phyloP scores from a whole-genome alignment of 257 asterid genomes.

The Rehmannia glutinosa region DNA sequence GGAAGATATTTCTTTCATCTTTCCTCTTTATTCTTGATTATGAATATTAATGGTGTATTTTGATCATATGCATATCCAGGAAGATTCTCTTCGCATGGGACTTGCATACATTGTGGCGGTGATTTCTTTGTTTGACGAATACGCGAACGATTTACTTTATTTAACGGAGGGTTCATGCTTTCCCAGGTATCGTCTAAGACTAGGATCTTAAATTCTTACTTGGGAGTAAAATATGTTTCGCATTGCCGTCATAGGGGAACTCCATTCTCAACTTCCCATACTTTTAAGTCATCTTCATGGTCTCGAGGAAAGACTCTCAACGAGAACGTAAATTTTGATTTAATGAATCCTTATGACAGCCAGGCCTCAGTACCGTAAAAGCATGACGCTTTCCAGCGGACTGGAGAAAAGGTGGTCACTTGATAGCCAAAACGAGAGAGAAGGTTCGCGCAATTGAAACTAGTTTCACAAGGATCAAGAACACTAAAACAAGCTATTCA shows the following conservation, averaged over 20 bases:
- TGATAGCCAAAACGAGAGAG: constrained; percentile 40
- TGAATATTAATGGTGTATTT: no score
- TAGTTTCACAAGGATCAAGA: constrained; percentile 71
- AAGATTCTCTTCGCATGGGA: constrained; percentile 75
- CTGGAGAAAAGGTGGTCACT: constrained; percentile 35
- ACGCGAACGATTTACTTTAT: constrained; percentile 70
- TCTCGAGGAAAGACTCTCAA: background rate
- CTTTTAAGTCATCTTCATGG: background rate
- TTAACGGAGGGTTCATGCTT: constrained; percentile 85
- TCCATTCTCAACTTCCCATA: background rate
- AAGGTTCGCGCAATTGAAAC: constrained; percentile 44
- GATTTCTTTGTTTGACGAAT: constrained; percentile 75
- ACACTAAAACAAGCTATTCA: constrained; percentile 62
- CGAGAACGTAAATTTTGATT: constrained; percentile 26
- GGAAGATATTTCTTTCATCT: no score
- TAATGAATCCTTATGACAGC: constrained; percentile 49
- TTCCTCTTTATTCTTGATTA: no score
- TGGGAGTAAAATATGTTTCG: no score
- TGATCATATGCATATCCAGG: constrained; percentile 36
- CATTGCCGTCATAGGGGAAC: no score
- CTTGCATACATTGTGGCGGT: constrained; percentile 66
- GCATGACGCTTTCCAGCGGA: constrained; percentile 27
- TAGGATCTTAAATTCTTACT: no score
- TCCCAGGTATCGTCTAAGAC: constrained; percentile 55
- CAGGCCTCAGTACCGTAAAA: constrained; percentile 79